phyloP scores from a whole-genome alignment of 1,284 basidiomycete species.

The Ceratobasidium sp. region DNA sequence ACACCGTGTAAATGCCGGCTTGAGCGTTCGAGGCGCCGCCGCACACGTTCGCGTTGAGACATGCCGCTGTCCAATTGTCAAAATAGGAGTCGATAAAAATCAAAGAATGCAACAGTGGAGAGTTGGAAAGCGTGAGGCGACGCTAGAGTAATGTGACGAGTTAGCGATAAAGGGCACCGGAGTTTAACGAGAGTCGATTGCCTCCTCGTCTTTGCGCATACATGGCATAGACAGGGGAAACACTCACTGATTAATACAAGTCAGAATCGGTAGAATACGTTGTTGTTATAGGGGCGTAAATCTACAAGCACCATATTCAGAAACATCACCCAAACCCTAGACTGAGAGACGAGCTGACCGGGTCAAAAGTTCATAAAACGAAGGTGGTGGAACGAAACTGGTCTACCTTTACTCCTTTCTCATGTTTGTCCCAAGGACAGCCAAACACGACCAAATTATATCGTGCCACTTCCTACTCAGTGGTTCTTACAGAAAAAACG shows the following conservation, averaged over 20 bases:
- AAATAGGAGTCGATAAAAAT: conserved; percentile 17
- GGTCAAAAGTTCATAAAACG: conserved; percentile 19
- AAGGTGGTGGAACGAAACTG: conserved; percentile 36
- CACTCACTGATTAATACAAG: neutral
- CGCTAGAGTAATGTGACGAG: neutral
- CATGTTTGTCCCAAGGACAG: neutral
- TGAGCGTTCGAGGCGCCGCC: conserved; percentile 22
- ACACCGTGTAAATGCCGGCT: neutral
- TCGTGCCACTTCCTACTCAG: neutral
- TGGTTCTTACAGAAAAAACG: neutral
- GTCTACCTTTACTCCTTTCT: conserved; percentile 14
- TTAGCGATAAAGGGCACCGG: no score
- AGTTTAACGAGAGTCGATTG: neutral
- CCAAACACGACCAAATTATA: conserved; percentile 2
- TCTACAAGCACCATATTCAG: neutral
- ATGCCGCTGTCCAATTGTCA: conserved; percentile 7
- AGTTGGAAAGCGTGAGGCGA: neutral
- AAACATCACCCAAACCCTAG: neutral
- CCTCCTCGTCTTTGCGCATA: neutral
- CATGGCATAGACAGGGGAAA: neutral
- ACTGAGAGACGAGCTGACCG: neutral
- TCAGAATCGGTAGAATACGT: neutral
- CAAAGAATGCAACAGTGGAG: neutral
- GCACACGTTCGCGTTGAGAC: neutral
- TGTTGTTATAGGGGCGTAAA: neutral